Percentiles rank a stretch among this genome's conserved stretches.
Evolutionary conservation across 1,284 basidiomycete species (phyloP).

Genomic region (Papiliotrema laurentii): DNA sequence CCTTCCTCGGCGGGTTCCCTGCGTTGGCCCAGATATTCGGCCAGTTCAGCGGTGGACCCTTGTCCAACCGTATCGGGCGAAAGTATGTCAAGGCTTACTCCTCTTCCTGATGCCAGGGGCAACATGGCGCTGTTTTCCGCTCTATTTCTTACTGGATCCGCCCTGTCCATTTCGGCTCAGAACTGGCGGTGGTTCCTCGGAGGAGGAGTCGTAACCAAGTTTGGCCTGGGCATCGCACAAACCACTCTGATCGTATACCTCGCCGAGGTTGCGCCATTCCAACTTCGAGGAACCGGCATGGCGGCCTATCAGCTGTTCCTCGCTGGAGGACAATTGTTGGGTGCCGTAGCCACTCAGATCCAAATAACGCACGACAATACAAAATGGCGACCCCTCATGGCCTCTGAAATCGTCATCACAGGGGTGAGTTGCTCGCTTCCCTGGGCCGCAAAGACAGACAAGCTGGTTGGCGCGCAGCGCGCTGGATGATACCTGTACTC

Average conservation of each 20-base stretch:
- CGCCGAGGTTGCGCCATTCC: slow-evolving; percentile 6
- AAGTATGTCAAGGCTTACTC: slow-evolving; percentile 1
- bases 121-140: slow-evolving; percentile 1
- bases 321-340: slow-evolving; percentile 1
- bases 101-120: background rate
- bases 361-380: background rate
- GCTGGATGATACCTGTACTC: background rate
- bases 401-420: slow-evolving; percentile 4
- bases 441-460: too few species aligned
- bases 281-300: slow-evolving; percentile 3
- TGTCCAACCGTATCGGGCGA: slow-evolving; percentile 1
- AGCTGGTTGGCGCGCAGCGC: too few species aligned
- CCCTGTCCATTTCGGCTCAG: background rate
- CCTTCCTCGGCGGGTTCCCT: background rate
- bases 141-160: background rate
- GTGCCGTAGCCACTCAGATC: slow-evolving; percentile 4
- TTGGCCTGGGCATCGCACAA: slow-evolving; percentile 3
- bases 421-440: background rate
- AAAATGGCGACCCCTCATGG: background rate
- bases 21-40: slow-evolving; percentile 4
- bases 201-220: background rate
- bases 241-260: slow-evolving; percentile 2
- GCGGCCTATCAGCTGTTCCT: slow-evolving; percentile 4
- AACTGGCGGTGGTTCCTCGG: slow-evolving; percentile 5
- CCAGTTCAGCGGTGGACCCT: background rate